These are phyloP conservation scores for Vigna hirtella DNA, from an alignment of 306 rosid genomes.

Conservation along the genomic window DNA sequence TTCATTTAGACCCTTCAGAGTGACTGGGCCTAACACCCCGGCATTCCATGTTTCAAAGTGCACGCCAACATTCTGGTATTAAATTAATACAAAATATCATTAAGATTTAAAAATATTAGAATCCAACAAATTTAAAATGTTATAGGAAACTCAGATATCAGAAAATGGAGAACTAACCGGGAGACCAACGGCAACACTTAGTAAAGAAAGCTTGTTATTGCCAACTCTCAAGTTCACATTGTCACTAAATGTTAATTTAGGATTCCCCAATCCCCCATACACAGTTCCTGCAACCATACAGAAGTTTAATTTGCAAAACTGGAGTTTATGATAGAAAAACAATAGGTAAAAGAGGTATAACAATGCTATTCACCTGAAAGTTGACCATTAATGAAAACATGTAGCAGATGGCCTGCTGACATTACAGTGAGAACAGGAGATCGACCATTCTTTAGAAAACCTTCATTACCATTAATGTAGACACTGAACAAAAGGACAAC, in stretches of 20 bases:
- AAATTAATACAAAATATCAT: constrained; percentile 30
- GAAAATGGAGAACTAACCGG: constrained; percentile 69
- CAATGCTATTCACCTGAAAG: constrained; percentile 57
- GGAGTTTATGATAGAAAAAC: constrained; percentile 13
- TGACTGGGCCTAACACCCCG: constrained; percentile 85
- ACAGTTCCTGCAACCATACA: constrained; percentile 67
- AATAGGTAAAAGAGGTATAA: constrained; percentile 13
- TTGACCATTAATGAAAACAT: constrained; percentile 80
- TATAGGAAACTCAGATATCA: constrained; percentile 13
- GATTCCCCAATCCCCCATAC: constrained; percentile 61
- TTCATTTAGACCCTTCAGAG: constrained; percentile 65
- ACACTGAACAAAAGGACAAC: constrained; percentile 56
- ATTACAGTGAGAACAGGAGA: constrained; percentile 66
- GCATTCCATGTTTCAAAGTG: constrained; percentile 76
- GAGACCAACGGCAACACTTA: constrained; percentile 90
- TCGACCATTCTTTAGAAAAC: constrained; percentile 59
- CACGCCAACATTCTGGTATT: constrained; percentile 79
- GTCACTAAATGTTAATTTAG: constrained; percentile 70
- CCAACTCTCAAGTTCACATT: constrained; percentile 73
- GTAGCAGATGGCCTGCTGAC: constrained; percentile 81
- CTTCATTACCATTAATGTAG: constrained; percentile 67
- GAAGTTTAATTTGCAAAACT: constrained; percentile 32
- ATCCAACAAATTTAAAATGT: constrained; percentile 8
- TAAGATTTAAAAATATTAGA: background rate
- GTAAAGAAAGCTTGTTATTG: constrained; percentile 85